Evolutionary conservation across 495 filamentous ascomycete species (phyloP), one percentile per base, ranked within the genome.

Genomic region (Penicillium cataractarum): DNA sequence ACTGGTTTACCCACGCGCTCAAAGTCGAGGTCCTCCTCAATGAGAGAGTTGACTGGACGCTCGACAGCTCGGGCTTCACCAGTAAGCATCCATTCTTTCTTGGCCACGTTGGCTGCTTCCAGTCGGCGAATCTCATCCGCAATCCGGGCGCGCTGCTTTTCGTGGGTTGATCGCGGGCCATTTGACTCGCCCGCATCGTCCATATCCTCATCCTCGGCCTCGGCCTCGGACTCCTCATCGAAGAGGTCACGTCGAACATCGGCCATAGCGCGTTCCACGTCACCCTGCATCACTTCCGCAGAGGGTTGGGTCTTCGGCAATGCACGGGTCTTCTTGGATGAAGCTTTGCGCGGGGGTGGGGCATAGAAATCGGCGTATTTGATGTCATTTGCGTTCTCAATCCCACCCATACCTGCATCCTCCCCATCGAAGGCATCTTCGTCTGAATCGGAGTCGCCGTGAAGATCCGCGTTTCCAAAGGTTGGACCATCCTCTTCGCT

Each of bases 21-120:
- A 67, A 97, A 98, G 56, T 98, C 95, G 15, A 99, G 83, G 63
- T 97, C 93, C 75, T 98, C 89, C 72, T 97, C 96, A 2, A 99
- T 84, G 0, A 99, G 84, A 1, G 93, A 97, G 75, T 99, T 98
- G 19, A 92, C 61, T 0, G 96, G 95, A 50, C 95, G 83, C 60
- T 92, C 90, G 2, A 80, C 80, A 1, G 92, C 96, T 49, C 86
- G 84, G 40, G 92, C 95, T 82, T 99, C 95, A 68, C 95, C 95
- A 12, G 90, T 82, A 37, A 98, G 80, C 52, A 89, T 91, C 95
- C 95, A 99, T 63, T 93, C 86, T 50, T 92, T 89, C 74, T 97
- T 97, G 3, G 92, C 91, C 8, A 99, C 90, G 55, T 91, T 92
- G 24, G 90, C 92, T 7, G 90, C 86, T 80, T 99, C 95, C 35